Evolutionary conservation across 805 yeast species (phyloP).

Genomic region (Pichia heedii): DNA sequence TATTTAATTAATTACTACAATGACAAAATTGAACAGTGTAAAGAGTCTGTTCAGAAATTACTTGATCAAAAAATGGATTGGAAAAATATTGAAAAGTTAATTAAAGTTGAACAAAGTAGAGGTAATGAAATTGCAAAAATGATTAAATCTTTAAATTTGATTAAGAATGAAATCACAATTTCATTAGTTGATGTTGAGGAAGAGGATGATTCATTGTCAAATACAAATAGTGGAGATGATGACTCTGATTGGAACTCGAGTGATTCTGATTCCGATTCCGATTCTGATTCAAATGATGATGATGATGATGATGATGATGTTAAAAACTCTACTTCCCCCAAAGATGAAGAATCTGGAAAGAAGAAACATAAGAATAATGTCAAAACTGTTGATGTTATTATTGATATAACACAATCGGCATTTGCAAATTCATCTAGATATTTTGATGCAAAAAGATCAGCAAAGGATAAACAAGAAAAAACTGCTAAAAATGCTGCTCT

Average conservation of each 20-base stretch:
- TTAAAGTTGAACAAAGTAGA: conserved; percentile 57
- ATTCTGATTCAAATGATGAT: conserved; percentile 15
- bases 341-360: background rate
- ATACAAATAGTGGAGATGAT: conserved; percentile 2
- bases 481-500: conserved; percentile 68
- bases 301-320: conserved; percentile 1
- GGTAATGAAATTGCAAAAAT: conserved; percentile 55
- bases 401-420: conserved; percentile 66
- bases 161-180: conserved; percentile 56
- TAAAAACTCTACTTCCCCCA: conserved; percentile 7
- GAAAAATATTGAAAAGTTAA: conserved; percentile 74
- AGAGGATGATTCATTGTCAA: conserved; percentile 29
- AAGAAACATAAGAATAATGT: conserved; percentile 9
- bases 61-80: conserved; percentile 88
- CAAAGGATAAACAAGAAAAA: conserved; percentile 67
- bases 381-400: conserved; percentile 40
- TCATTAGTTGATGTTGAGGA: conserved; percentile 38
- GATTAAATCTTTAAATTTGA: conserved; percentile 64
- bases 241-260: conserved; percentile 18
- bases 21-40: conserved; percentile 63
- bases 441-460: conserved; percentile 67
- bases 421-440: conserved; percentile 83
- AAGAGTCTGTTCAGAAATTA: conserved; percentile 52
- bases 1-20: conserved; percentile 63
- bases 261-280: conserved; percentile 27